These are phyloP conservation scores for Phytophthora pseudosyringae DNA, from an alignment of 352 stramenopile genomes.

Conservation along the genomic window DNA sequence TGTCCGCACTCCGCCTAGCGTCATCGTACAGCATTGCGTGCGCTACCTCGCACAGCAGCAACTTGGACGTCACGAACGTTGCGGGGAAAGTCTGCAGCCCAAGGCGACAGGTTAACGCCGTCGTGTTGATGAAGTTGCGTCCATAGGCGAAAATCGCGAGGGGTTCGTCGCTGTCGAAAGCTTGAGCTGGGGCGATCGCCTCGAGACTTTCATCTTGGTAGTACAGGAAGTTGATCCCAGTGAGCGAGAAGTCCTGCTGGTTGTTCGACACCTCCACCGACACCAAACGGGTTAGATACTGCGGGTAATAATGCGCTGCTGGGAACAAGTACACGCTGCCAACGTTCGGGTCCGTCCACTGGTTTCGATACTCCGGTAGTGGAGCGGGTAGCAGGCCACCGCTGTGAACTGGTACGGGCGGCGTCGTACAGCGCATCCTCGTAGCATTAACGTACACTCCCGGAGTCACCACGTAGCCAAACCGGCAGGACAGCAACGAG, in stretches of 20 bases:
- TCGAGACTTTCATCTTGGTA: constrained; percentile 84
- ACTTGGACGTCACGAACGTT: constrained; percentile 86
- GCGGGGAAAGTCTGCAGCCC: constrained; percentile 78
- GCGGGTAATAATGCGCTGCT: constrained; percentile 84
- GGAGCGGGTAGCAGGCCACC: constrained; percentile 60
- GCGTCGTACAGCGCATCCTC: constrained; percentile 85
- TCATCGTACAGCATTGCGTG: constrained; percentile 50
- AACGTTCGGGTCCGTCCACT: constrained; percentile 59
- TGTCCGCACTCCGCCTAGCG: constrained; percentile 13
- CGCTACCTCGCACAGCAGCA: constrained; percentile 91
- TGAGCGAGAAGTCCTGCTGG: constrained; percentile 94
- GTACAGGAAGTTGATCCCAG: constrained; percentile 93
- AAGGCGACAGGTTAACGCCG: constrained; percentile 88
- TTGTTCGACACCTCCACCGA: constrained; percentile 96
- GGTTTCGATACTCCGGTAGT: constrained; percentile 79
- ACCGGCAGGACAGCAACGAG: constrained; percentile 86
- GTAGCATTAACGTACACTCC: constrained; percentile 82
- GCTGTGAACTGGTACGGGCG: constrained; percentile 66
- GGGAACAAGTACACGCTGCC: constrained; percentile 85
- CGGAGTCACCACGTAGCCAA: constrained; percentile 85
- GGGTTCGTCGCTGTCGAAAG: constrained; percentile 50
- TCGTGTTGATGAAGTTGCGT: constrained; percentile 93
- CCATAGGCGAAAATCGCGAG: constrained; percentile 77
- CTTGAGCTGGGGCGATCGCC: constrained; percentile 60
- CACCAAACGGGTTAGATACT: constrained; percentile 89